Evolutionary conservation across 176 grass and related monocot genomes (phyloP).

Genomic region (Carex myosuroides): DNA sequence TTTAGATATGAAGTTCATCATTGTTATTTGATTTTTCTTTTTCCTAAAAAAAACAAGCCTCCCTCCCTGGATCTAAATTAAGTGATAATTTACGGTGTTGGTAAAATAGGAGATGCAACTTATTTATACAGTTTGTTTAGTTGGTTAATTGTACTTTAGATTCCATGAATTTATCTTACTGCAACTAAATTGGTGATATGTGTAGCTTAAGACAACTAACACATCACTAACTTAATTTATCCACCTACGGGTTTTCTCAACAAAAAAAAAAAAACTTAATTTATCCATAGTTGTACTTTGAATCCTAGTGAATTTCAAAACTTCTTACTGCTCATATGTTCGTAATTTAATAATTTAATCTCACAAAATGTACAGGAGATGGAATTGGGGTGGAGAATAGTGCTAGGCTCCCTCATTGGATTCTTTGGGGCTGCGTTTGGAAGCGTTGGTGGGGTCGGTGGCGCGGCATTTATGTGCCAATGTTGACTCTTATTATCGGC

Average conservation of each 20-base stretch:
- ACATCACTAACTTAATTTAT: not conserved
- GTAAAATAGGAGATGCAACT: too few relatives aligned
- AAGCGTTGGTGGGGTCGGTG: constrained; percentile 66
- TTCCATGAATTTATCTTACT: too few relatives aligned
- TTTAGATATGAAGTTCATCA: too few relatives aligned
- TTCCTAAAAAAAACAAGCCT: too few relatives aligned
- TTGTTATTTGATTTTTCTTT: too few relatives aligned
- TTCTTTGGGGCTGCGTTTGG: constrained; percentile 70
- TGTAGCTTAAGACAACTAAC: not conserved
- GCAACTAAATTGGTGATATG: too few relatives aligned
- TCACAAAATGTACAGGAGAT: constrained; percentile 22
- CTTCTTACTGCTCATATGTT: not conserved
- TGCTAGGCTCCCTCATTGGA: constrained; percentile 46
- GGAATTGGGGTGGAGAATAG: constrained; percentile 61
- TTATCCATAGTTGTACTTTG: not conserved
- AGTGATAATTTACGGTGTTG: too few relatives aligned
- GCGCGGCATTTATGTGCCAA: constrained; percentile 73
- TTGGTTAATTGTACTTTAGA: too few relatives aligned
- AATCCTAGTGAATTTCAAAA: not conserved
- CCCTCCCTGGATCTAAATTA: too few relatives aligned
- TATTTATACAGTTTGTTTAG: too few relatives aligned
- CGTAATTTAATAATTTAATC: not conserved
- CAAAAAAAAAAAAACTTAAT: not conserved
- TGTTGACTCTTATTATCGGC: constrained; percentile 69
- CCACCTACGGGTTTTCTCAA: too few relatives aligned